Evolutionary conservation across 257 asterid species (phyloP), one percentile per base, ranked within the genome.

Genomic region (Petrea volubilis): DNA sequence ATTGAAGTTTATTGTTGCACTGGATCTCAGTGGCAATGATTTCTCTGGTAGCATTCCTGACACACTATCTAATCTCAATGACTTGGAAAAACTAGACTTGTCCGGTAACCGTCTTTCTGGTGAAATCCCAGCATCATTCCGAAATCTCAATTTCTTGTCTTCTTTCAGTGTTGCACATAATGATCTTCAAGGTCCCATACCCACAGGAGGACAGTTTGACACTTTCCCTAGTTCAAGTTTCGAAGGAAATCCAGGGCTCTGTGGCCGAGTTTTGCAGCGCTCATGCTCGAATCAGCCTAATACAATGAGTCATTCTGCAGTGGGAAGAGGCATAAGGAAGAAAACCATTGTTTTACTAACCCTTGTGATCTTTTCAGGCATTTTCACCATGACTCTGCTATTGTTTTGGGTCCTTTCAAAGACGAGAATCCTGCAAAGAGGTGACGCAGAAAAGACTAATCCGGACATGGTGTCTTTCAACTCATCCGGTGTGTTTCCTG

Each of bases 121-220:
- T 29, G 72, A 73, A 82, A 94, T 94, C 33, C 99, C 99, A 53
- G 68, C 81, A 6, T 94, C 97, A 2, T 90, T 94, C 31, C 74
- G 73, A 70, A 85, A 70, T 68, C 99, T 94, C 71, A 81, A 91
- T 75, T 94, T 94, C 70, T 63, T 94, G 78, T 94, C 99, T 29
- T 88, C 77, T 47, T 94, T 94, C 82, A 92, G 83, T 29, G 98
- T 94, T 31, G 97, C 99, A 50, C 3, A 80, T 79, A 94, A 94
- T 76, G 49, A 87, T 74, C 97, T 94, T 31, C 82, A 88, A 78
- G 99, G 99, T 27, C 85, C 91, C 25, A 72, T 94, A 33, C 99
- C 99, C 9, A 71, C 75, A 6, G 99, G 99, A 55, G 93, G 96
- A 20, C 99, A 94, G 84, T 94, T 94, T 49, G 91, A 92, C 69